These are phyloP conservation scores for Trametes elegans DNA, from an alignment of 768 basidiomycete species.

Conservation along the genomic window DNA sequence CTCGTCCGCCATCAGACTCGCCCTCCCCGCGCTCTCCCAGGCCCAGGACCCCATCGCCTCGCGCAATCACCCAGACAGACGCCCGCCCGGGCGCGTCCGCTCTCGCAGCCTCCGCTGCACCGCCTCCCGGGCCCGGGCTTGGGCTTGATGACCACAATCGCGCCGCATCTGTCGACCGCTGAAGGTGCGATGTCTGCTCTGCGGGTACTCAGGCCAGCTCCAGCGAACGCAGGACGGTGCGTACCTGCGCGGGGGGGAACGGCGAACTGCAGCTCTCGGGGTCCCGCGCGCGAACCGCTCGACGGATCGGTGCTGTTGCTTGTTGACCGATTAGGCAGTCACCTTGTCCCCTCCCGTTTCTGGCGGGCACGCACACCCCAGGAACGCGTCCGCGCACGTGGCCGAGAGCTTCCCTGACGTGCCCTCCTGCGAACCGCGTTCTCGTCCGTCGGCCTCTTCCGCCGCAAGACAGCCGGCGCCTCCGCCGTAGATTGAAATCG, in stretches of 20 bases:
- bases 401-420: slow-evolving; percentile 2
- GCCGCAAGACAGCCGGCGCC: background rate
- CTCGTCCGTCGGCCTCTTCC: background rate
- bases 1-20: slow-evolving; percentile 12
- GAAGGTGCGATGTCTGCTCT: background rate
- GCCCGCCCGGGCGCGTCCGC: slow-evolving; percentile 23
- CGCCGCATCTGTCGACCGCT: background rate
- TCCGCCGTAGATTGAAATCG: background rate
- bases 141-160: background rate
- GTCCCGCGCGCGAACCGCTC: background rate
- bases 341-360: slow-evolving; percentile 3
- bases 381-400: slow-evolving; percentile 1
- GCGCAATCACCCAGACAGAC: background rate
- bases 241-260: background rate
- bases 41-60: slow-evolving; percentile 4
- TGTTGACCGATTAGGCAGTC: slow-evolving; percentile 12
- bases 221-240: background rate
- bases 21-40: background rate
- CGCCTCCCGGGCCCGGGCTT: background rate
- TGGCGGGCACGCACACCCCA: background rate
- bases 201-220: background rate
- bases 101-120: background rate
- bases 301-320: slow-evolving; percentile 14
- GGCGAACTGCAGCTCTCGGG: background rate
- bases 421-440: background rate